phyloP scores from a whole-genome alignment of 805 yeast species.

The Jamesozyma piceae region DNA sequence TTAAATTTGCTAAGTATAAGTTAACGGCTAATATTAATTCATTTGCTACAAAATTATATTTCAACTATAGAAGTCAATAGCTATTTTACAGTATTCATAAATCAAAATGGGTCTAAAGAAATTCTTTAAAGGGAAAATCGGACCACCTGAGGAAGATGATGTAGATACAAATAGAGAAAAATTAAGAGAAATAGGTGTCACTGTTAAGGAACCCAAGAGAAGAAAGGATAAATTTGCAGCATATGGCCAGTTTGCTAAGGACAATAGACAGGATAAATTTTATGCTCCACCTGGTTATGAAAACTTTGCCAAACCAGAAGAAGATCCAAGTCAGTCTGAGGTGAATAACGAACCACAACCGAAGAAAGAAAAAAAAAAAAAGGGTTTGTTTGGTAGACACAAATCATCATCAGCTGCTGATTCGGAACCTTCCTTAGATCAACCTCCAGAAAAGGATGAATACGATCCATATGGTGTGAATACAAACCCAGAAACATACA shows the following conservation, averaged over 20 bases:
- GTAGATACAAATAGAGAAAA: slow-evolving; percentile 34
- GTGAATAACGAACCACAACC: not conserved
- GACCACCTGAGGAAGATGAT: slow-evolving; percentile 41
- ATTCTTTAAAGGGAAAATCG: slow-evolving; percentile 32
- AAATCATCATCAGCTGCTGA: slow-evolving; percentile 2
- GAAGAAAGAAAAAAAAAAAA: slow-evolving; percentile 7
- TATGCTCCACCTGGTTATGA: slow-evolving; percentile 36
- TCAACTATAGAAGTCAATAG: not conserved
- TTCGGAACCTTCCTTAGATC: not conserved
- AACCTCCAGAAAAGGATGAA: not conserved
- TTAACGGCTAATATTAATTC: not conserved
- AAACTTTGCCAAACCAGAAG: slow-evolving; percentile 16
- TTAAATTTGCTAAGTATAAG: not conserved
- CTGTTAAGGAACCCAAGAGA: slow-evolving; percentile 30
- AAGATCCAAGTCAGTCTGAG: slow-evolving; percentile 5
- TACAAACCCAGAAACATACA: not conserved
- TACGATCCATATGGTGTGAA: slow-evolving; percentile 10
- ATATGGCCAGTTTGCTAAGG: slow-evolving; percentile 39
- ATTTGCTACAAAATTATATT: not conserved
- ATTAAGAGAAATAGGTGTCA: slow-evolving; percentile 36
- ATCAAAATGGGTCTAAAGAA: slow-evolving; percentile 40
- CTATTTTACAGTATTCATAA: not conserved
- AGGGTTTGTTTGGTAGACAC: slow-evolving; percentile 9
- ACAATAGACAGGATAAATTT: slow-evolving; percentile 28
- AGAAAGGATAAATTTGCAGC: slow-evolving; percentile 40